These are phyloP conservation scores for Choanephora cucurbitarum DNA, from an alignment of 371 early-diverging fungal genomes.

Conservation along the genomic window DNA sequence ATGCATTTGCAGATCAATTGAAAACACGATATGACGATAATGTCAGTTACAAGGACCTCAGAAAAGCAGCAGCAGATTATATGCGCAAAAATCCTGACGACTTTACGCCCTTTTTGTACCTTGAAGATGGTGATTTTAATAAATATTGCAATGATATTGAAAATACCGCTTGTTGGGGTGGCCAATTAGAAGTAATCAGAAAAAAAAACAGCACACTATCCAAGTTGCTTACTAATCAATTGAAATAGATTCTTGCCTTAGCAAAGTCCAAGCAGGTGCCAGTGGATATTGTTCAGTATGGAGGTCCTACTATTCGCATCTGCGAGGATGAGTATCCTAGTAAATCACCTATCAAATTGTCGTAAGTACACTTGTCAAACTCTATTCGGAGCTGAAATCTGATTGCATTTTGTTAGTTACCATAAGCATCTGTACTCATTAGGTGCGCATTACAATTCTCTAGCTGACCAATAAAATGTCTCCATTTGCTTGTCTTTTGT, in stretches of 20 bases:
- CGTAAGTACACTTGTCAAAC: constrained; percentile 55
- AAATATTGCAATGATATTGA: constrained; percentile 80
- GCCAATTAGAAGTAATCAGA: constrained; percentile 92
- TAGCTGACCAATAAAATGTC: constrained; percentile 12
- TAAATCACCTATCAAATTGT: constrained; percentile 71
- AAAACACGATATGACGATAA: constrained; percentile 48
- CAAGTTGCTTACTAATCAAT: constrained; percentile 2
- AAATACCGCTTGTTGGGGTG: constrained; percentile 90
- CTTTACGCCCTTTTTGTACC: constrained; percentile 86
- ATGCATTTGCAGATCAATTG: constrained; percentile 86
- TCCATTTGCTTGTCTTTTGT: background rate
- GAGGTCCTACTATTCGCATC: constrained; percentile 71
- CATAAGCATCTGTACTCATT: constrained; percentile 90
- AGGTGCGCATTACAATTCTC: constrained; percentile 88
- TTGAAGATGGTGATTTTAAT: constrained; percentile 79
- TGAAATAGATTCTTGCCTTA: constrained; percentile 71
- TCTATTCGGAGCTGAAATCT: background rate
- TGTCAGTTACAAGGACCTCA: constrained; percentile 60
- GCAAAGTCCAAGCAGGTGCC: constrained; percentile 68
- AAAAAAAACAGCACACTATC: background rate
- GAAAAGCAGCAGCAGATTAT: constrained; percentile 73
- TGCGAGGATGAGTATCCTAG: constrained; percentile 70
- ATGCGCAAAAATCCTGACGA: constrained; percentile 82
- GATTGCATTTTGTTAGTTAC: constrained; percentile 51
- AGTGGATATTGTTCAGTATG: constrained; percentile 80